Conservation (phyloP, 306 rosid species). For the Carpinus viminea region DNA sequence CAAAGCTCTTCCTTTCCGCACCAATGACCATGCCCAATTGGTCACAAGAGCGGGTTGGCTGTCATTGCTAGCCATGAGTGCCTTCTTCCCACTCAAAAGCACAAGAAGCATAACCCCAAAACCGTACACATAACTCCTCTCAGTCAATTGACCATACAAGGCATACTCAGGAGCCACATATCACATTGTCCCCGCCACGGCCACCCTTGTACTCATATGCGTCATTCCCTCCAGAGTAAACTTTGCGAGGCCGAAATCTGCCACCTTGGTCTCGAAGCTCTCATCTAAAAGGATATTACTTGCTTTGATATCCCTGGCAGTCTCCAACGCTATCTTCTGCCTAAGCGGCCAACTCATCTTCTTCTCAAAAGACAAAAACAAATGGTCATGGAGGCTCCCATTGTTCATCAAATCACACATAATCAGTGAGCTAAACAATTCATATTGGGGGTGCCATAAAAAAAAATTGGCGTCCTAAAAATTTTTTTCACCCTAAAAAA, state of each 20-base stretch:
- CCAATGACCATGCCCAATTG: slow-evolving; percentile 92
- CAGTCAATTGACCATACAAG: slow-evolving; percentile 88
- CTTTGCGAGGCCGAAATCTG: slow-evolving; percentile 92
- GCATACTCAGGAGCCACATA: slow-evolving; percentile 99
- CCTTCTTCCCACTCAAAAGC: slow-evolving; percentile 92
- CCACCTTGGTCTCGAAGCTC: slow-evolving; percentile 76
- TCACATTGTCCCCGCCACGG: slow-evolving; percentile 98
- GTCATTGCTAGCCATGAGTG: slow-evolving; percentile 53
- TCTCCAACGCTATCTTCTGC: slow-evolving; percentile 77
- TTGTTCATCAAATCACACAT: slow-evolving; percentile 82
- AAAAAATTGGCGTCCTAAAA: too few relatives aligned
- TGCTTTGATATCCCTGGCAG: slow-evolving; percentile 91
- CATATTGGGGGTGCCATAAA: too few relatives aligned
- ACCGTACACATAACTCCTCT: slow-evolving; percentile 85
- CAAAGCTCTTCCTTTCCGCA: slow-evolving; percentile 56
- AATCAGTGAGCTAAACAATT: too few relatives aligned
- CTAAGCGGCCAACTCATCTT: slow-evolving; percentile 82
- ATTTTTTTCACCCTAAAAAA: too few relatives aligned
- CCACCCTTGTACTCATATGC: slow-evolving; percentile 92
- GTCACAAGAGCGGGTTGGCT: slow-evolving; percentile 63
- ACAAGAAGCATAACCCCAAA: slow-evolving; percentile 89
- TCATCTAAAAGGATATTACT: slow-evolving; percentile 89
- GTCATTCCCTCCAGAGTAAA: slow-evolving; percentile 91
- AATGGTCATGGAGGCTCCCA: slow-evolving; percentile 90
- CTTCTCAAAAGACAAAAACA: slow-evolving; percentile 51